Base-by-base conservation (phyloP, 2,329 filamentous ascomycete genomes). In the Scytalidium sp. region DNA sequence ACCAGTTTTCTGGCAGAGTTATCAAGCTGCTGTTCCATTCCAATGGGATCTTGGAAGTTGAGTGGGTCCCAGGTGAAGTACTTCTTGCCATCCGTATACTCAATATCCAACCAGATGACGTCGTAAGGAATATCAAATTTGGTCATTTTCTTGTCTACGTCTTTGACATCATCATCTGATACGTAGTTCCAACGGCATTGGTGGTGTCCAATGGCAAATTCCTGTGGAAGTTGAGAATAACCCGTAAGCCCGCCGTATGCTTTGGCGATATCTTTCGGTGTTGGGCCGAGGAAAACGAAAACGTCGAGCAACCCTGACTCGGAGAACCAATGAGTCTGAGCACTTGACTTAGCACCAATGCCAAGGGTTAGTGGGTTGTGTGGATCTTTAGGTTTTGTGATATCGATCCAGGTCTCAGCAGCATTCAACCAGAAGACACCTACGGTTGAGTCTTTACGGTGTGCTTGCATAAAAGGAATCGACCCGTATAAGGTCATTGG, bases 141-240 rank as follows among this genome's bases (percentile, higher is more conserved):
- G 74, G 97, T 92, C 74, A 99, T 96, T 67, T 95, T 96, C 57
- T 88, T 85, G 67, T 97, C 92, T 40, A 99, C 93, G 63, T 97
- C 92, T 68, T 89, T 95, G 51, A 99, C 92, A 70, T 99, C 94
- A 56, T 97, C 91, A 61, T 97, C 93, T 1, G 90, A 95, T 50
- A 97, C 86, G 66, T 99, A 99, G 72, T 99, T 99, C 94, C 94
- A 99, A 60, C 94, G 88, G 68, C 94, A 97, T 69, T 99, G 94
- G 65, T 99, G 94, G 70, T 97, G 97, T 11, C 83, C 94, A 58
- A 99, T 84, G 2, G 93, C 81, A 61, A 97, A 97, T 56, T 94
- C 87, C 63, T 96, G 91, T 2, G 94, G 94, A 69, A 99, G 81
- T 52, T 92, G 86, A 23, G 91, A 94, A 63, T 85, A 93, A 21